phyloP scores from a whole-genome alignment of 2,329 filamentous ascomycete genomes.

The Colletotrichum sp. region DNA sequence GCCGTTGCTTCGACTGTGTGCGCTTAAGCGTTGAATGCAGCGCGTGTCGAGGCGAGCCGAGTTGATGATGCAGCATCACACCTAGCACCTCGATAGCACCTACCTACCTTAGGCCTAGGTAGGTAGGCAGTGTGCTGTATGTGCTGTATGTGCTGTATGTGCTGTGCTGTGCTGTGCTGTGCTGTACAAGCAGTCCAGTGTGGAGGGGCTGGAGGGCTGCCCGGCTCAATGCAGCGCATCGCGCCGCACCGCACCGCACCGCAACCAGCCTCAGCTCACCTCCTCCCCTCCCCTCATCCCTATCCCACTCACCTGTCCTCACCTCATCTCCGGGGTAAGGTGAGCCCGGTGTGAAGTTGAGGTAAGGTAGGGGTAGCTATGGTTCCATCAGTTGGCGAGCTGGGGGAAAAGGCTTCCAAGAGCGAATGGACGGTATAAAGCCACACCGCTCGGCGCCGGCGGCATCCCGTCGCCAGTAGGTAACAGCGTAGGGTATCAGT shows the following conservation, averaged over 20 bases:
- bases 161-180: not conserved
- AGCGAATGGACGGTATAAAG: not conserved
- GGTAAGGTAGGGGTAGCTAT: not conserved
- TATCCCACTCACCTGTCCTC: not conserved
- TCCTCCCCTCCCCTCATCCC: not conserved
- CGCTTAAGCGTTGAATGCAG: not conserved
- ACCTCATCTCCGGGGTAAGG: not conserved
- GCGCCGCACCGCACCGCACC: not conserved
- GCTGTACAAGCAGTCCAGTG: not conserved
- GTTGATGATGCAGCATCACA: not conserved
- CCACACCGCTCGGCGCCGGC: not conserved
- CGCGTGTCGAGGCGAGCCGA: not conserved
- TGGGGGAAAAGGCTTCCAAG: not conserved
- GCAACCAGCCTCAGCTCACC: not conserved
- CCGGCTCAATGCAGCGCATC: not conserved
- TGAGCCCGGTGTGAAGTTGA: not conserved
- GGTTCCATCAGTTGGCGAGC: not conserved
- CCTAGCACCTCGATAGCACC: no score
- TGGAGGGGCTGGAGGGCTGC: not conserved
- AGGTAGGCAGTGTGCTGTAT: no score
- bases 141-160: no score
- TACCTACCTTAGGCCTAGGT: no score
- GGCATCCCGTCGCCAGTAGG: not conserved
- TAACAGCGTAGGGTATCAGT: conserved; percentile 1
- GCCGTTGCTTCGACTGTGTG: not conserved